Evolutionary conservation across 768 basidiomycete genomes (phyloP).

Genomic region (Termitomyces sp.): DNA sequence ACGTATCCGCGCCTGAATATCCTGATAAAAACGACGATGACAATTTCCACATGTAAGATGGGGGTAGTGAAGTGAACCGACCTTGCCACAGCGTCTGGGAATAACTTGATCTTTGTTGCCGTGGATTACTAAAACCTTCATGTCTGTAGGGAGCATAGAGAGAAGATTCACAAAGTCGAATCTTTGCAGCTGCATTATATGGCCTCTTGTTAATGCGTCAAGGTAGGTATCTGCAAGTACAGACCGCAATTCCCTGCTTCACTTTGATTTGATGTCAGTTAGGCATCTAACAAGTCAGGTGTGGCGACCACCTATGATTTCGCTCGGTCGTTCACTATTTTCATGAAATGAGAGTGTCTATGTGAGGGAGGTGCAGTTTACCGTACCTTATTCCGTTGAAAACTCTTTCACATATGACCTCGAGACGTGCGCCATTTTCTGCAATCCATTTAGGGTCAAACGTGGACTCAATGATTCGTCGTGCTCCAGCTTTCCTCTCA

Average conservation of each 20-base stretch:
- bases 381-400: constrained; percentile 13
- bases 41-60: neutral
- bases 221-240: constrained; percentile 1
- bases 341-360: neutral
- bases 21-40: constrained; percentile 12
- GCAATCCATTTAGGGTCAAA: constrained; percentile 24
- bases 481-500: constrained; percentile 19
- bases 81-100: constrained; percentile 26
- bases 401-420: constrained; percentile 16
- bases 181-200: constrained; percentile 20
- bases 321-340: constrained; percentile 18
- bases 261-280: constrained; percentile 8
- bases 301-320: constrained; percentile 19
- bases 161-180: constrained; percentile 25
- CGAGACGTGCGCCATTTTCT: constrained; percentile 17
- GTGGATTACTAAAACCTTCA: constrained; percentile 35
- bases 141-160: constrained; percentile 20
- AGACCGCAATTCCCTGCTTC: constrained; percentile 23
- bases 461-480: constrained; percentile 16
- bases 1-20: constrained; percentile 23
- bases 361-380: neutral
- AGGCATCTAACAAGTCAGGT: neutral
- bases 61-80: constrained; percentile 6
- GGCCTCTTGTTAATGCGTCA: neutral
- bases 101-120: constrained; percentile 31